Conservation (phyloP, 768 basidiomycete species). For the Tephrocybe sp. region DNA sequence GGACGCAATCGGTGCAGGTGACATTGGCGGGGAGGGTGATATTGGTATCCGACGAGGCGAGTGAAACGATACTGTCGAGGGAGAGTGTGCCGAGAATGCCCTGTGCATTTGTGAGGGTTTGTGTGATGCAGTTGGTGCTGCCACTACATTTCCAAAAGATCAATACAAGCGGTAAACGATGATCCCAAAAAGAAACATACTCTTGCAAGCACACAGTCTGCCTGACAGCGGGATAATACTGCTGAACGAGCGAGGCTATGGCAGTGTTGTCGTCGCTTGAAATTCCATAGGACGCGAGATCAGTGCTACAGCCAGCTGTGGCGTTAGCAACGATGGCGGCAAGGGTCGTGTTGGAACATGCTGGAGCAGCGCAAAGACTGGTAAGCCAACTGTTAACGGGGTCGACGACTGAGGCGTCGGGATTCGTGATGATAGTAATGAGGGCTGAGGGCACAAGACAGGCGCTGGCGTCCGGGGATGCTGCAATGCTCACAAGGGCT, state of each 20-base stretch:
- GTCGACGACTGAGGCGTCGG: slow-evolving; percentile 35
- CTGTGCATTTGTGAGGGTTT: slow-evolving; percentile 57
- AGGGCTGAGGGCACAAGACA: slow-evolving; percentile 53
- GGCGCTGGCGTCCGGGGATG: slow-evolving; percentile 39
- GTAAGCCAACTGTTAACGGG: slow-evolving; percentile 63
- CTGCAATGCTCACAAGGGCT: slow-evolving; percentile 45
- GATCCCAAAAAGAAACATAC: slow-evolving; percentile 40
- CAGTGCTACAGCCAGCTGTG: slow-evolving; percentile 44
- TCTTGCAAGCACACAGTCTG: slow-evolving; percentile 62
- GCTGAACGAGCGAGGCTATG: slow-evolving; percentile 43
- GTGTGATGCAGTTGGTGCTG: slow-evolving; percentile 51
- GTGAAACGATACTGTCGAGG: slow-evolving; percentile 27
- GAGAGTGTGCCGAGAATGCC: slow-evolving; percentile 34
- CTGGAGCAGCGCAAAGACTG: slow-evolving; percentile 47
- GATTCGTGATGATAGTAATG: slow-evolving; percentile 35
- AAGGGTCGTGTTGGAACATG: slow-evolving; percentile 64
- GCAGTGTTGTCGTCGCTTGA: slow-evolving; percentile 7
- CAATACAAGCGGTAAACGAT: background rate
- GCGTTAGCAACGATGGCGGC: slow-evolving; percentile 53
- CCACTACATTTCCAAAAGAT: slow-evolving; percentile 26
- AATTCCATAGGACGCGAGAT: slow-evolving; percentile 33
- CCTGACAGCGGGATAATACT: slow-evolving; percentile 56
- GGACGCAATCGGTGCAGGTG: slow-evolving; percentile 53
- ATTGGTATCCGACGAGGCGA: slow-evolving; percentile 11
- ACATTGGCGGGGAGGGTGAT: slow-evolving; percentile 33